These are phyloP conservation scores for Colletotrichum magnum DNA, from an alignment of 2,329 filamentous ascomycete genomes.

Conservation along the genomic window DNA sequence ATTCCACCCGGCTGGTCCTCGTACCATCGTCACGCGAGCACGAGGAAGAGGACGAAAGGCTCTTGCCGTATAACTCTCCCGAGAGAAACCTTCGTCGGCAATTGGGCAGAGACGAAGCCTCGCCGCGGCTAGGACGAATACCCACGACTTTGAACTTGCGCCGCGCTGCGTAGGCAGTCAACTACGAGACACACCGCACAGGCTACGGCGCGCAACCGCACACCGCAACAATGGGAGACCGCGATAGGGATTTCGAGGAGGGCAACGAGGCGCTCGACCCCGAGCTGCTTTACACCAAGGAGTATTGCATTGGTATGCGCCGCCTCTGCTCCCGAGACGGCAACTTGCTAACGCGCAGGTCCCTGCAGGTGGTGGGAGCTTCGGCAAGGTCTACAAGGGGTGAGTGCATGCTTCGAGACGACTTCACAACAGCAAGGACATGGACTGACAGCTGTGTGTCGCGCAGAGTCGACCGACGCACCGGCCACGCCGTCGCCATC, in stretches of 20 bases:
- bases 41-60: neutral
- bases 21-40: neutral
- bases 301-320: constrained; percentile 84
- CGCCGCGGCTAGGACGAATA: neutral
- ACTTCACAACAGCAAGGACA: neutral
- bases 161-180: neutral
- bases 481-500: constrained; percentile 94
- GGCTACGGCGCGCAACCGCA: constrained; percentile 9
- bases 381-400: constrained; percentile 99
- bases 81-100: constrained; percentile 1
- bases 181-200: neutral
- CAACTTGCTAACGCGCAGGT: constrained; percentile 30
- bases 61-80: neutral
- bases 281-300: constrained; percentile 92
- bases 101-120: constrained; percentile 11
- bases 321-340: constrained; percentile 18
- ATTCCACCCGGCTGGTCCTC: constrained; percentile 3
- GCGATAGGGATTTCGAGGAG: constrained; percentile 62
- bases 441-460: constrained; percentile 34
- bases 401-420: constrained; percentile 52
- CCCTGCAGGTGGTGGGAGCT: constrained; percentile 87
- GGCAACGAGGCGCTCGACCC: constrained; percentile 79
- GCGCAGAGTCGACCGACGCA: constrained; percentile 88
- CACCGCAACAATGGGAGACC: constrained; percentile 60
- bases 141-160: constrained; percentile 8